Conservation (phyloP, 352 stramenopile genomes). For the Pythium coloratum region DNA sequence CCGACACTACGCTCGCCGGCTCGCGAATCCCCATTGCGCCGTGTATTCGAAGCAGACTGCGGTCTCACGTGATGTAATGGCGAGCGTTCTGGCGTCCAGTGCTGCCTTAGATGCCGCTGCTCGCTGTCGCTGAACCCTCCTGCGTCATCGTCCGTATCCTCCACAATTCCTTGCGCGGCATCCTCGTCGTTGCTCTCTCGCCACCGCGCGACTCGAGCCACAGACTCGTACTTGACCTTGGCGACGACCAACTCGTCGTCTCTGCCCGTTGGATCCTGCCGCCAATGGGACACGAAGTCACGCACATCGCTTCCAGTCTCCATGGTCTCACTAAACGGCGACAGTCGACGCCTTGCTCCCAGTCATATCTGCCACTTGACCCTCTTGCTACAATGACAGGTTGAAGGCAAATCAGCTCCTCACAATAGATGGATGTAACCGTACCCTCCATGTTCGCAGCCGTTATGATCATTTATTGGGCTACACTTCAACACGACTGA, state of each 20-base stretch:
- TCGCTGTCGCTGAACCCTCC: constrained; percentile 17
- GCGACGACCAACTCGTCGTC: constrained; percentile 18
- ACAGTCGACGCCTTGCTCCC: not conserved
- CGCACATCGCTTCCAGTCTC: constrained; percentile 4
- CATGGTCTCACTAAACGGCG: not conserved
- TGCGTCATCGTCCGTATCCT: not conserved
- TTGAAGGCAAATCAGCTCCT: constrained; percentile 1
- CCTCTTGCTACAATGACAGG: not conserved
- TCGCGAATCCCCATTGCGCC: not conserved
- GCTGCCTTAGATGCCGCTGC: not conserved
- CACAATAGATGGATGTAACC: constrained; percentile 7
- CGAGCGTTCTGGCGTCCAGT: not conserved
- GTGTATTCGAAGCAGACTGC: not conserved
- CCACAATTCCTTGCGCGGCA: constrained; percentile 2
- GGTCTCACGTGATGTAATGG: not conserved
- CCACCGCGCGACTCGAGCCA: constrained; percentile 16
- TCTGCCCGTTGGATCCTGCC: constrained; percentile 12
- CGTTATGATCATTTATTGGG: constrained; percentile 11
- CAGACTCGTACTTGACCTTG: constrained; percentile 8
- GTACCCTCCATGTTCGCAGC: constrained; percentile 5
- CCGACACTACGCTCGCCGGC: not conserved
- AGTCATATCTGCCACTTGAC: not conserved
- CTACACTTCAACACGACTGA: constrained; percentile 71
- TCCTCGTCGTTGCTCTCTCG: not conserved
- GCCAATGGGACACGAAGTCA: constrained; percentile 25